Conservation (phyloP, 2,329 filamentous ascomycete species). For the Pseudogymnoascus sp. region DNA sequence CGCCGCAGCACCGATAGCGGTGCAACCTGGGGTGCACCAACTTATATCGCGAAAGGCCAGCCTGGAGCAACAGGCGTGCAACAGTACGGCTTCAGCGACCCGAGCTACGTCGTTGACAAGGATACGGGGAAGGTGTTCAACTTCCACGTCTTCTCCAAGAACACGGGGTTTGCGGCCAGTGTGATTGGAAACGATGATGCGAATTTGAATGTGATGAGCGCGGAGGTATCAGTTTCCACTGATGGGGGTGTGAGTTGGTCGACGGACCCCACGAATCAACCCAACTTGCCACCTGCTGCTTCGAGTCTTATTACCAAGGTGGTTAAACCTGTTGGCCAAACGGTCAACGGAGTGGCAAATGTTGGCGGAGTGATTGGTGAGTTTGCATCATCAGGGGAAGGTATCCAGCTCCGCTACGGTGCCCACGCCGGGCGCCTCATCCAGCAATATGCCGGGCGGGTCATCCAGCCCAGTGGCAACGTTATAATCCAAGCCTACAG, state of each 20-base stretch:
- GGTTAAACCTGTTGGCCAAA: not conserved
- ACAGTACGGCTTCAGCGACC: constrained; percentile 1
- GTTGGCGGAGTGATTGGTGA: not conserved
- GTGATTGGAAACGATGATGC: not conserved
- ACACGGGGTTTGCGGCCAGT: not conserved
- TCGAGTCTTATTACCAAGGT: not conserved
- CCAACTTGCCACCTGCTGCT: not conserved
- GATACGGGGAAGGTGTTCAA: not conserved
- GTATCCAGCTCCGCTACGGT: not conserved
- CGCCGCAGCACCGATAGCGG: not conserved
- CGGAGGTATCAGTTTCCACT: not conserved
- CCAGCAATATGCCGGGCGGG: not conserved
- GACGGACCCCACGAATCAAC: not conserved
- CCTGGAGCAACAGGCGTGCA: not conserved
- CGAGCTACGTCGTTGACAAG: not conserved
- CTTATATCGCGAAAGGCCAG: not conserved
- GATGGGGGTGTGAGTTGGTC: not conserved
- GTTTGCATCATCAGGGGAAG: not conserved
- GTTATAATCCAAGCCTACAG: not conserved
- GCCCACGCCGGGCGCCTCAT: not conserved
- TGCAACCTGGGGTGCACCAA: not conserved
- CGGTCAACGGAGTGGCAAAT: not conserved
- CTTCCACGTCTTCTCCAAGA: constrained; percentile 8
- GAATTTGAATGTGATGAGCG: not conserved
- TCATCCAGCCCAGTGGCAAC: not conserved